Percentiles rank a stretch among this genome's conserved stretches.
These are phyloP conservation scores for Spinacia oleracea DNA, from an alignment of 179 eudicot species.

Conservation along the genomic window DNA sequence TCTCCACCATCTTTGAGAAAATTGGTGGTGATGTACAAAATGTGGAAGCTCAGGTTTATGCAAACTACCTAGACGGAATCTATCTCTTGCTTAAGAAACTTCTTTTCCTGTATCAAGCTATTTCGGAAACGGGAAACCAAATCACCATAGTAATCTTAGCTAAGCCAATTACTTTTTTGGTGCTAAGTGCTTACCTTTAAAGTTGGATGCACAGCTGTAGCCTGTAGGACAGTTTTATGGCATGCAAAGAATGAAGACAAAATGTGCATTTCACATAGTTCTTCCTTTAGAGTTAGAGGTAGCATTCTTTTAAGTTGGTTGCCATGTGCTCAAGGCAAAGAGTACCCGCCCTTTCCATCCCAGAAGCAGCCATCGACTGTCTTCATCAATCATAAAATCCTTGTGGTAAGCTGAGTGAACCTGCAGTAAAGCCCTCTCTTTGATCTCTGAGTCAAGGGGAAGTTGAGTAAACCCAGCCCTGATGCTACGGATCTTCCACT, in stretches of 20 bases:
- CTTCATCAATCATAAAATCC: slow-evolving; percentile 61
- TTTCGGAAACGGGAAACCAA: too few relatives aligned
- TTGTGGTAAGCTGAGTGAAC: slow-evolving; percentile 48
- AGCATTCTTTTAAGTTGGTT: slow-evolving; percentile 37
- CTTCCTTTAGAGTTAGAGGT: background rate
- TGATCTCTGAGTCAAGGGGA: slow-evolving; percentile 43
- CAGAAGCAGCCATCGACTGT: slow-evolving; percentile 53
- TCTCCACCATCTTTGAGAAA: too few relatives aligned
- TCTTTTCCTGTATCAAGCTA: too few relatives aligned
- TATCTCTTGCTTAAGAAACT: too few relatives aligned
- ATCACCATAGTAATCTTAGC: too few relatives aligned
- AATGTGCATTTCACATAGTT: background rate
- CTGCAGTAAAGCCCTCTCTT: slow-evolving; percentile 34
- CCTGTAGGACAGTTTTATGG: too few relatives aligned
- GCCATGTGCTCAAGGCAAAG: slow-evolving; percentile 59
- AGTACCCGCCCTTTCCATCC: slow-evolving; percentile 73
- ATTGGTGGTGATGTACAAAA: too few relatives aligned
- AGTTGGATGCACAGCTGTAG: too few relatives aligned
- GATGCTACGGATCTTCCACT: slow-evolving; percentile 56
- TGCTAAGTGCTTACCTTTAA: too few relatives aligned
- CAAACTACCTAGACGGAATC: too few relatives aligned
- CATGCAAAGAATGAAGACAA: background rate
- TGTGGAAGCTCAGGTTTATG: too few relatives aligned
- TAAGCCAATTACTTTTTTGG: too few relatives aligned
- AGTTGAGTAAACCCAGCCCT: slow-evolving; percentile 59